These are phyloP conservation scores for Rutstroemia sp. DNA, from an alignment of 2,329 filamentous ascomycete genomes.

Conservation along the genomic window DNA sequence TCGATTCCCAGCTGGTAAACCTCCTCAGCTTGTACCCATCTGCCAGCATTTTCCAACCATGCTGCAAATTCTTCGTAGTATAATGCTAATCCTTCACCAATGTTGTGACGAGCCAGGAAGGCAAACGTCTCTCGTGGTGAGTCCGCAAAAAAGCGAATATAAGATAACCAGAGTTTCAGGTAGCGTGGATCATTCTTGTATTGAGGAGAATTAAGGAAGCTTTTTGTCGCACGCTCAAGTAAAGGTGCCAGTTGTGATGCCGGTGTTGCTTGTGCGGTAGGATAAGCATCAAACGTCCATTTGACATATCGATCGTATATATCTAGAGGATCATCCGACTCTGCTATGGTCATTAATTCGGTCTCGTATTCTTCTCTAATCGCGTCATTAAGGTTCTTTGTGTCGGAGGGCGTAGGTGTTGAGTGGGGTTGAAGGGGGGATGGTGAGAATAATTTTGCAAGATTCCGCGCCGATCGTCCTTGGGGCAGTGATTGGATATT, in stretches of 20 bases:
- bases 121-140: slow-evolving; percentile 88
- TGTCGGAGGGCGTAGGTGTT: slow-evolving; percentile 63
- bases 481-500: slow-evolving; percentile 93
- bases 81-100: slow-evolving; percentile 79
- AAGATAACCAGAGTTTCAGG: slow-evolving; percentile 86
- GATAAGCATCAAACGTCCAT: slow-evolving; percentile 94
- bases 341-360: slow-evolving; percentile 69
- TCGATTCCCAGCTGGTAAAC: slow-evolving; percentile 88
- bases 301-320: slow-evolving; percentile 94
- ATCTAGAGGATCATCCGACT: slow-evolving; percentile 92
- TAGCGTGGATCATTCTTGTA: slow-evolving; percentile 97
- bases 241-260: slow-evolving; percentile 85
- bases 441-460: slow-evolving; percentile 74
- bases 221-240: slow-evolving; percentile 86
- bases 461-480: slow-evolving; percentile 80
- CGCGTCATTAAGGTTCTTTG: slow-evolving; percentile 68
- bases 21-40: slow-evolving; percentile 89
- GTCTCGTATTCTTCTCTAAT: slow-evolving; percentile 79
- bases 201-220: slow-evolving; percentile 75
- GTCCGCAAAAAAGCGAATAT: slow-evolving; percentile 88
- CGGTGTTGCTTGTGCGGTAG: slow-evolving; percentile 83
- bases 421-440: slow-evolving; percentile 49
- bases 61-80: slow-evolving; percentile 97
- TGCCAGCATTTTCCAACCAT: slow-evolving; percentile 77
- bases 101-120: slow-evolving; percentile 79